These are phyloP conservation scores for Neurospora hispaniola DNA, from an alignment of 495 filamentous ascomycete species.

Conservation along the genomic window DNA sequence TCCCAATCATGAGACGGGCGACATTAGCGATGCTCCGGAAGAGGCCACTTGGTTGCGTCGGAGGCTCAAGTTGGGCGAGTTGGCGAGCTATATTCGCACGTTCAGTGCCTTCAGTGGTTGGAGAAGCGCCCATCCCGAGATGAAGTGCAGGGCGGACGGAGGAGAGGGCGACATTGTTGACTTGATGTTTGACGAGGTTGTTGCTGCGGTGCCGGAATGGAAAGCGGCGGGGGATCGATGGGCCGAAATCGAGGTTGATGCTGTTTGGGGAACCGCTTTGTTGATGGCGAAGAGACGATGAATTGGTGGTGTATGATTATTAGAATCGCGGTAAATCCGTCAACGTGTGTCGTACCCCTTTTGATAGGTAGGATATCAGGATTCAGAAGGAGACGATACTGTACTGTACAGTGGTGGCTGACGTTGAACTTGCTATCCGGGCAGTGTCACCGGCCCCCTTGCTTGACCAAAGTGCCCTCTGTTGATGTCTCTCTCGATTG, in stretches of 20 bases:
- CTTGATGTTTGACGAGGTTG: slow-evolving; percentile 43
- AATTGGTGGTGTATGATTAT: background rate
- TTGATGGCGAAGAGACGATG: slow-evolving; percentile 39
- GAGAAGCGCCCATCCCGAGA: slow-evolving; percentile 37
- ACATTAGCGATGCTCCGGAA: slow-evolving; percentile 24
- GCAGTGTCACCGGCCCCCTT: background rate
- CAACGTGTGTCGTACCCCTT: background rate
- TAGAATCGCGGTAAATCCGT: background rate
- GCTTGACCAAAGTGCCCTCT: background rate
- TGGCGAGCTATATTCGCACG: slow-evolving; percentile 46
- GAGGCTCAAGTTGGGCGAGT: slow-evolving; percentile 41
- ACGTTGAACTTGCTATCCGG: too few relatives aligned
- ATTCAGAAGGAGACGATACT: background rate
- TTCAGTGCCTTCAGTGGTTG: slow-evolving; percentile 46
- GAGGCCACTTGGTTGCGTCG: slow-evolving; percentile 41
- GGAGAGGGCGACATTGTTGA: slow-evolving; percentile 45
- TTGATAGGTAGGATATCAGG: too few relatives aligned
- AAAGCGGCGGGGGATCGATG: slow-evolving; percentile 33
- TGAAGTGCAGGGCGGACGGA: slow-evolving; percentile 34
- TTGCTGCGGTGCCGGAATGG: slow-evolving; percentile 39
- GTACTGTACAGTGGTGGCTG: background rate
- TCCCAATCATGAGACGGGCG: slow-evolving; percentile 25
- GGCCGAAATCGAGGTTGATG: slow-evolving; percentile 38
- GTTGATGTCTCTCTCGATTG: background rate
- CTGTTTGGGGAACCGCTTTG: slow-evolving; percentile 46